Evolutionary conservation across 2,329 filamentous ascomycete species (phyloP).

Genomic region (Monosporascus sp.): DNA sequence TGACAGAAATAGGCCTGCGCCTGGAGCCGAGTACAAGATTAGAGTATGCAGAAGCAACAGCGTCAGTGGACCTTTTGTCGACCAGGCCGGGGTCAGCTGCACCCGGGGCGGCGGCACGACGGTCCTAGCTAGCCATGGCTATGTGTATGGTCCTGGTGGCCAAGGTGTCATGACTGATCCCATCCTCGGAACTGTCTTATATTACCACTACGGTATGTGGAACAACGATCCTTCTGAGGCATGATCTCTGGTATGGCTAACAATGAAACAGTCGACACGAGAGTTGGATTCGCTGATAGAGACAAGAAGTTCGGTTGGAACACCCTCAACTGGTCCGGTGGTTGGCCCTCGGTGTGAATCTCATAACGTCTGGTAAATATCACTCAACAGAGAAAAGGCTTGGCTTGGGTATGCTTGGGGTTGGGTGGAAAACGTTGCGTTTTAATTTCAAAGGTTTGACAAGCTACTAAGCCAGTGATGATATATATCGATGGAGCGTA

Average conservation of each 20-base stretch:
- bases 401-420: too few relatives aligned
- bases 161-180: conserved; percentile 52
- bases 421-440: too few relatives aligned
- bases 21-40: conserved; percentile 61
- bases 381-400: too few relatives aligned
- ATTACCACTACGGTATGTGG: conserved; percentile 50
- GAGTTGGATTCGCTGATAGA: conserved; percentile 43
- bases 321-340: conserved; percentile 32
- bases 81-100: conserved; percentile 48
- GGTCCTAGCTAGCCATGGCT: conserved; percentile 51
- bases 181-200: conserved; percentile 46
- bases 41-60: conserved; percentile 54
- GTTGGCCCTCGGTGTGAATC: conserved; percentile 36
- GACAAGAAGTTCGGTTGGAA: conserved; percentile 43
- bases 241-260: neutral
- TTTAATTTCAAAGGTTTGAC: too few relatives aligned
- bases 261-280: conserved; percentile 37
- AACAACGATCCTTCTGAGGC: neutral
- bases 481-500: too few relatives aligned
- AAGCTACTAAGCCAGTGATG: too few relatives aligned
- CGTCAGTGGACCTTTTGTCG: conserved; percentile 50
- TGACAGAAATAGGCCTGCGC: conserved; percentile 42
- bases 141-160: conserved; percentile 57
- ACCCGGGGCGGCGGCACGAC: conserved; percentile 50
- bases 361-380: too few relatives aligned